A percentile compares a stretch with the other conserved stretches of the same genome.
Conservation (phyloP, 148 eudicot genomes). For the Salicornia ramosissima region DNA sequence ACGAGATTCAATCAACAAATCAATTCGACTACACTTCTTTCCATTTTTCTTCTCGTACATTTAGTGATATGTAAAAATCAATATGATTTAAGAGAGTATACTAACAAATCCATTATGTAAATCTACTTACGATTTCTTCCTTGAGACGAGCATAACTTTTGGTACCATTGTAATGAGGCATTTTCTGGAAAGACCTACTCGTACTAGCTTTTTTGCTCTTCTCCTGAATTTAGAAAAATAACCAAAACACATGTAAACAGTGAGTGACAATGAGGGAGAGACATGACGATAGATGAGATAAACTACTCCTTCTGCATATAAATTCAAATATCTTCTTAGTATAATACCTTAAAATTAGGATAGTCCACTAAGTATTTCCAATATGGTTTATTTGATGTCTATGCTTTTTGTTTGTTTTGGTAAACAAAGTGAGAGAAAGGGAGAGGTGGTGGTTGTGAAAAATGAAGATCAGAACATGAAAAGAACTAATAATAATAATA, state of each 20-base stretch:
- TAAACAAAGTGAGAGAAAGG: slow-evolving; percentile 2
- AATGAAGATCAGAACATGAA: neutral
- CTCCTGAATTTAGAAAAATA: neutral
- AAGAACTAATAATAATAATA: no score
- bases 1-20: slow-evolving; percentile 10
- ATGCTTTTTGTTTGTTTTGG: slow-evolving; percentile 34
- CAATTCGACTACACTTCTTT: neutral
- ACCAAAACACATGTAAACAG: no score
- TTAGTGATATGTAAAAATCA: neutral
- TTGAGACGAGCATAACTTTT: slow-evolving; percentile 14
- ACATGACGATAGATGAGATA: no score
- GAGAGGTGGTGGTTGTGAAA: no score
- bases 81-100: neutral
- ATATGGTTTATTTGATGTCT: slow-evolving; percentile 68
- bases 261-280: no score
- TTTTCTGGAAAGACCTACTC: slow-evolving; percentile 2
- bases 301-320: no score
- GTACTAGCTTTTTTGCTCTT: neutral
- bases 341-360: no score
- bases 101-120: neutral
- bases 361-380: no score
- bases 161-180: slow-evolving; percentile 16
- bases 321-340: no score
- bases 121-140: slow-evolving; percentile 9
- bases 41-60: neutral